Evolutionary conservation across 805 yeast genomes (phyloP), one percentile per base, ranked within the genome.

Genomic region (Zygosaccharomyces bailii): DNA sequence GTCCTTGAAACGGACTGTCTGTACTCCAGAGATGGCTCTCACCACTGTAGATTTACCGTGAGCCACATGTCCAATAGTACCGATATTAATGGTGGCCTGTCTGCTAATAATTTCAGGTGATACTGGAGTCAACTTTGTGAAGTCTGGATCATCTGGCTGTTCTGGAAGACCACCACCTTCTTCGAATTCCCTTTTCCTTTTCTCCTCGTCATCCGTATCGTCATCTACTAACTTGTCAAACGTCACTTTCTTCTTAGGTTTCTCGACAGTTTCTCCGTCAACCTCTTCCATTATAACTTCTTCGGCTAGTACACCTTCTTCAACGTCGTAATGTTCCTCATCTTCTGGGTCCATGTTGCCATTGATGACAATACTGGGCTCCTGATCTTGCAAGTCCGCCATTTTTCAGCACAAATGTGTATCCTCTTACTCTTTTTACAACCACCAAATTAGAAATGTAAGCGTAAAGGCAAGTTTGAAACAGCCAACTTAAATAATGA

Each of bases 81-180:
- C 99, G 63, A 93, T 93, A 70, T 93, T 93, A 66, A 93, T 88
- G 39, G 99, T 93, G 51, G 99, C 99, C 74, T 93, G 99, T 78
- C 99, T 86, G 69, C 86, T 87, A 71, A 93, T 93, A 65, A 93
- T 95, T 63, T 90, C 99, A 43, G 96, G 93, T 5, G 95, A 84
- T 51, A 87, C 73, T 25, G 99, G 97, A 38, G 91, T 86, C 70
- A 93, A 71, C 54, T 71, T 64, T 32, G 84, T 54, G 60, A 91
- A 84, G 64, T 90, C 96, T 46, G 95, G 95, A 69, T 86, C 74
- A 31, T 76, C 84, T 46, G 96, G 96, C 71, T 93, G 99, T 66
- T 86, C 96, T 44, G 99, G 99, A 48, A 93, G 78, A 42, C 99
- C 99, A 48, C 98, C 98, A 67, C 98, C 96, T 69, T 88, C 98